phyloP scores from a whole-genome alignment of 2,329 filamentous ascomycete species.

The Hymenoscyphus repandus region DNA sequence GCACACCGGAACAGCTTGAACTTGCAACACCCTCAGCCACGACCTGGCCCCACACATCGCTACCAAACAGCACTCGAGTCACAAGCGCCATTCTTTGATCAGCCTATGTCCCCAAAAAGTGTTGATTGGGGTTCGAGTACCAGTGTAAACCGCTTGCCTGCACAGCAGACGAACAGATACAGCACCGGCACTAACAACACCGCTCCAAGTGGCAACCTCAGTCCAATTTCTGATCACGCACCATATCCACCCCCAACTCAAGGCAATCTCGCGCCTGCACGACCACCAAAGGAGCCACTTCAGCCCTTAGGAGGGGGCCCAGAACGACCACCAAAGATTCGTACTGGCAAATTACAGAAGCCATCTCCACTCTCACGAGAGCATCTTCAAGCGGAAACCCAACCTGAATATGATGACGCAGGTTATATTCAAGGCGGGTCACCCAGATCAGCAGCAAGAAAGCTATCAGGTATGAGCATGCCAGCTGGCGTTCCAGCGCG shows the following conservation, averaged over 20 bases:
- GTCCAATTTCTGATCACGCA: constrained; percentile 29
- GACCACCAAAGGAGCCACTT: constrained; percentile 59
- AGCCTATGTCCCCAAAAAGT: constrained; percentile 53
- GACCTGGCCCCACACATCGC: constrained; percentile 66
- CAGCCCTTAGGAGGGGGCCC: constrained; percentile 28
- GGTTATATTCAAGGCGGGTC: constrained; percentile 20
- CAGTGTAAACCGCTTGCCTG: constrained; percentile 47
- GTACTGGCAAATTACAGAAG: constrained; percentile 48
- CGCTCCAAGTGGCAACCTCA: constrained; percentile 17
- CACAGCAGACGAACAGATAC: constrained; percentile 48
- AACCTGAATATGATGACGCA: constrained; percentile 4
- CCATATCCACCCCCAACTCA: constrained; percentile 23
- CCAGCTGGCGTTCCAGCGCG: constrained; percentile 27
- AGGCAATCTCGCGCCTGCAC: constrained; percentile 42
- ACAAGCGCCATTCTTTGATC: constrained; percentile 63
- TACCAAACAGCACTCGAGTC: constrained; percentile 70
- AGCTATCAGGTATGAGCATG: constrained; percentile 19
- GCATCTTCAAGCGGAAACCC: constrained; percentile 31
- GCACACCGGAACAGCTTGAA: constrained; percentile 77
- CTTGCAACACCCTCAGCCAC: constrained; percentile 73
- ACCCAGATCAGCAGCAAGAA: constrained; percentile 23
- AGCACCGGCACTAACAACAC: constrained; percentile 28
- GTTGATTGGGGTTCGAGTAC: constrained; percentile 59
- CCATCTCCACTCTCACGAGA: constrained; percentile 52
- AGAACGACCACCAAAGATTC: constrained; percentile 42